Evolutionary conservation across 2,329 filamentous ascomycete genomes (phyloP).

Genomic region (Tolypocladium guangdongense): DNA sequence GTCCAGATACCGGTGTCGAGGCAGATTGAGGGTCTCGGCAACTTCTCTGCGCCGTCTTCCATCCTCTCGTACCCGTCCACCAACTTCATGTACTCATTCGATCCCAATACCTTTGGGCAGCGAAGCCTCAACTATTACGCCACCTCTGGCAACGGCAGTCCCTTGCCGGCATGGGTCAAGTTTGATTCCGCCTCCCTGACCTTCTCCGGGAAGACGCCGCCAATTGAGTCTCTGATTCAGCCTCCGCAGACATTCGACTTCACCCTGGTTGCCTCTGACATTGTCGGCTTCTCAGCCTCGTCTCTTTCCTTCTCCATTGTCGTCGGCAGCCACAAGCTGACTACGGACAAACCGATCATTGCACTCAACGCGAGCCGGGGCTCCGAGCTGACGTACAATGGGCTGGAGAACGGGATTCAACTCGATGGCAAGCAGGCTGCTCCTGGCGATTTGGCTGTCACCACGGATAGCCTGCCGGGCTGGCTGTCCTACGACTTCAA

Average conservation of each 20-base stretch:
- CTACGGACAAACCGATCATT: slow-evolving; percentile 47
- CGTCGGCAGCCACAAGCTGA: slow-evolving; percentile 60
- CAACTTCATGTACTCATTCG: slow-evolving; percentile 42
- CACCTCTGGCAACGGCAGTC: slow-evolving; percentile 64
- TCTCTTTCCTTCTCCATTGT: slow-evolving; percentile 58
- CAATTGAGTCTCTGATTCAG: slow-evolving; percentile 49
- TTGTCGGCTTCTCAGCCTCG: slow-evolving; percentile 63
- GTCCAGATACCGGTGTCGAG: slow-evolving; percentile 45
- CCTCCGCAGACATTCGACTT: slow-evolving; percentile 64
- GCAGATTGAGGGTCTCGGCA: slow-evolving; percentile 47
- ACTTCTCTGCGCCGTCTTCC: slow-evolving; percentile 48
- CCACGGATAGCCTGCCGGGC: slow-evolving; percentile 41
- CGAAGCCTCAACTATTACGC: slow-evolving; percentile 61
- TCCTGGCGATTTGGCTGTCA: slow-evolving; percentile 40
- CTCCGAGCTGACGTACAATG: slow-evolving; percentile 37
- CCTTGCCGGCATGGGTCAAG: slow-evolving; percentile 73
- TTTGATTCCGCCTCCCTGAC: slow-evolving; percentile 55
- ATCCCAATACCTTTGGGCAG: slow-evolving; percentile 51
- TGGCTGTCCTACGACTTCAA: slow-evolving; percentile 60
- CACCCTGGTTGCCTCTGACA: slow-evolving; percentile 66
- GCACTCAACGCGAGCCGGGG: slow-evolving; percentile 46
- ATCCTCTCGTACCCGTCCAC: slow-evolving; percentile 44
- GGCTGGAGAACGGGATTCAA: slow-evolving; percentile 38
- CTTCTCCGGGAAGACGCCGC: slow-evolving; percentile 63
- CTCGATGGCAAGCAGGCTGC: slow-evolving; percentile 45